phyloP scores from a whole-genome alignment of 495 filamentous ascomycete species.

The Aspergillus indologenus region DNA sequence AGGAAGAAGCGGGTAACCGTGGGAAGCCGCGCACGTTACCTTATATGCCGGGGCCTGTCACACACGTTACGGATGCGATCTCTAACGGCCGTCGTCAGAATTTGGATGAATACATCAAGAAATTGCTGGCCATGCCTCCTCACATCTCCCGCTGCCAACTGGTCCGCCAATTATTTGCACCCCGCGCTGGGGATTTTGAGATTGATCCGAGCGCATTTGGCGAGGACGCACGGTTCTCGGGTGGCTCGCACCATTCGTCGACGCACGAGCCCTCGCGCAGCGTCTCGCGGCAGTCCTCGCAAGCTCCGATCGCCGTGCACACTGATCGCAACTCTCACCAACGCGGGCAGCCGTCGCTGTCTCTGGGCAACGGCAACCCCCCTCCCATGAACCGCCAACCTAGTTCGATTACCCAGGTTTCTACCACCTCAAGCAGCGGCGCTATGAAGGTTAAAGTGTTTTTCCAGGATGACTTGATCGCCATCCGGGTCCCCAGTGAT shows the following conservation, averaged over 20 bases:
- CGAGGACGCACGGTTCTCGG: slow-evolving; percentile 68
- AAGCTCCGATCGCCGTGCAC: slow-evolving; percentile 63
- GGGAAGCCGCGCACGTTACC: slow-evolving; percentile 76
- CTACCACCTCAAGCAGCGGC: slow-evolving; percentile 46
- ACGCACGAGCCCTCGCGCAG: slow-evolving; percentile 47
- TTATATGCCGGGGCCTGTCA: slow-evolving; percentile 99
- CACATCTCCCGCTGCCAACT: slow-evolving; percentile 80
- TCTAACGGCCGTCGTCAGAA: slow-evolving; percentile 89
- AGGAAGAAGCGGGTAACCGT: slow-evolving; percentile 82
- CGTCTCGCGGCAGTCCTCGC: slow-evolving; percentile 72
- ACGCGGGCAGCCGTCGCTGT: slow-evolving; percentile 47
- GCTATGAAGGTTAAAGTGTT: slow-evolving; percentile 91
- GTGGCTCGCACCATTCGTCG: slow-evolving; percentile 70
- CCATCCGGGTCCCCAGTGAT: slow-evolving; percentile 80
- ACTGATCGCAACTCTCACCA: slow-evolving; percentile 60
- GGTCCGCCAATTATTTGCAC: slow-evolving; percentile 86
- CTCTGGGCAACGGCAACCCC: slow-evolving; percentile 41
- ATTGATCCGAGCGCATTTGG: slow-evolving; percentile 66
- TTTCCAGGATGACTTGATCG: slow-evolving; percentile 85
- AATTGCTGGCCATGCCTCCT: slow-evolving; percentile 74
- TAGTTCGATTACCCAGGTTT: slow-evolving; percentile 71
- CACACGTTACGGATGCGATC: slow-evolving; percentile 95
- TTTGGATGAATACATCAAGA: slow-evolving; percentile 91
- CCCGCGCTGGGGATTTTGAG: slow-evolving; percentile 87
- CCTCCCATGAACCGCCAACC: slow-evolving; percentile 66